phyloP scores from a whole-genome alignment of 495 filamentous ascomycete species.

The Daldinia grandis region DNA sequence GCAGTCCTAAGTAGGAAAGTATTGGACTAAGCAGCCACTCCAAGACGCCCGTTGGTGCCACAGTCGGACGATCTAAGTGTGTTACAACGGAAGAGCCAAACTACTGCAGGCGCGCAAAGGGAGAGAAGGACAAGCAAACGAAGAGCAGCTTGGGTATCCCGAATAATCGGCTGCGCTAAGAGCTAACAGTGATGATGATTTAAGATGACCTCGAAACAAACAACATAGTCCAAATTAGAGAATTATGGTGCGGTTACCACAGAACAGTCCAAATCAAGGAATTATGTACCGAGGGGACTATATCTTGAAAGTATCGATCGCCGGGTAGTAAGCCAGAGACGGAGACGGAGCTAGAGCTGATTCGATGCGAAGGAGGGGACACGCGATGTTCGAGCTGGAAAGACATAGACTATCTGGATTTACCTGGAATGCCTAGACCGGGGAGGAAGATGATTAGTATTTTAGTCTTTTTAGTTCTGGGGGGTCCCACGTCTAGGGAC shows the following conservation, averaged over 20 bases:
- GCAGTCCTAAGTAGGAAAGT: conserved; percentile 27
- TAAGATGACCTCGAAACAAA: conserved; percentile 29
- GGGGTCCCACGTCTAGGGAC: conserved; percentile 31
- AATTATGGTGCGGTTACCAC: conserved; percentile 27
- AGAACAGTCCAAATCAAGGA: conserved; percentile 35
- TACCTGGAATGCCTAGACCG: conserved; percentile 9
- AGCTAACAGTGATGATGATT: conserved; percentile 10
- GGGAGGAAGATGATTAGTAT: conserved; percentile 21
- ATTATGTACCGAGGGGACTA: conserved; percentile 14
- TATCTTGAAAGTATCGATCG: conserved; percentile 25
- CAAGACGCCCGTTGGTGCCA: conserved; percentile 36
- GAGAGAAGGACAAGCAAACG: conserved; percentile 3
- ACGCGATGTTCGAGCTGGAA: conserved; percentile 33
- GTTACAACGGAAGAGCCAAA: conserved; percentile 36
- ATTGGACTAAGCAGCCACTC: conserved; percentile 32
- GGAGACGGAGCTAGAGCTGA: conserved; percentile 14
- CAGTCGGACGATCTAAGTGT: conserved; percentile 29
- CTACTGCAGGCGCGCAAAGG: conserved; percentile 25
- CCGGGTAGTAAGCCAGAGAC: conserved; percentile 15
- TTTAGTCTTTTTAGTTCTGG: conserved; percentile 22
- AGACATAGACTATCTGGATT: neutral
- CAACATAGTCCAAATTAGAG: conserved; percentile 30
- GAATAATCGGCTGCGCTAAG: conserved; percentile 22
- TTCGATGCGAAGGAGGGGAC: conserved; percentile 13
- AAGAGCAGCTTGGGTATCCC: neutral